Percentiles rank a stretch among this genome's conserved stretches.
These are phyloP conservation scores for Vanrija sp. DNA, from an alignment of 1,284 basidiomycete genomes.

Conservation along the genomic window DNA sequence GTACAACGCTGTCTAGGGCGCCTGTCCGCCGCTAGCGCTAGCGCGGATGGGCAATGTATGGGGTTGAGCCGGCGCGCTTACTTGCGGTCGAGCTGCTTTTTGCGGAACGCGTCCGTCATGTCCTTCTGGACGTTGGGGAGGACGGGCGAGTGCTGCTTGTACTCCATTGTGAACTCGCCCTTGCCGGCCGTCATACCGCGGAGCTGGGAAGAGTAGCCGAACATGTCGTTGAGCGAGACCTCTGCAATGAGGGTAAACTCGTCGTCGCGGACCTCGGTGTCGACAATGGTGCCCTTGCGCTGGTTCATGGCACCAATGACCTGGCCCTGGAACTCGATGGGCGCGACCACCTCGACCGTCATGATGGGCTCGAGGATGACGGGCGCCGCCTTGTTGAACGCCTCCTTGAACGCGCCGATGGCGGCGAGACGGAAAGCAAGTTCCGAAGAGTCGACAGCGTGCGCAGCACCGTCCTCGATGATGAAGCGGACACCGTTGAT, in stretches of 20 bases:
- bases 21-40: background rate
- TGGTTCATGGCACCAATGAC: conserved; percentile 95
- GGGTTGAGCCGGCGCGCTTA: background rate
- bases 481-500: conserved; percentile 85
- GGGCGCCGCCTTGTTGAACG: conserved; percentile 70
- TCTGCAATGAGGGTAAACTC: conserved; percentile 92
- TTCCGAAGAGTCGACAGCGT: conserved; percentile 96
- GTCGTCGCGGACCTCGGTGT: conserved; percentile 94
- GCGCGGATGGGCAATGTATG: background rate
- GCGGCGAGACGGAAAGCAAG: conserved; percentile 88
- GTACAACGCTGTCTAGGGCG: conserved; percentile 1
- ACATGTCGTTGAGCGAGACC: conserved; percentile 97
- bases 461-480: conserved; percentile 85
- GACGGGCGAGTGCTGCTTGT: conserved; percentile 84
- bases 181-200: conserved; percentile 95
- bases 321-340: conserved; percentile 92
- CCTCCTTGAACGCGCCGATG: conserved; percentile 89
- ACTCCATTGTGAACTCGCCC: conserved; percentile 96
- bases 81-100: conserved; percentile 32
- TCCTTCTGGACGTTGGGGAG: conserved; percentile 82
- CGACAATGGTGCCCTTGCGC: conserved; percentile 88
- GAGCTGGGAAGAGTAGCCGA: conserved; percentile 89
- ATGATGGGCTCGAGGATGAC: conserved; percentile 96
- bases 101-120: conserved; percentile 65
- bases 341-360: conserved; percentile 96